phyloP scores from a whole-genome alignment of 306 rosid species.

The Carpinus fangiana region DNA sequence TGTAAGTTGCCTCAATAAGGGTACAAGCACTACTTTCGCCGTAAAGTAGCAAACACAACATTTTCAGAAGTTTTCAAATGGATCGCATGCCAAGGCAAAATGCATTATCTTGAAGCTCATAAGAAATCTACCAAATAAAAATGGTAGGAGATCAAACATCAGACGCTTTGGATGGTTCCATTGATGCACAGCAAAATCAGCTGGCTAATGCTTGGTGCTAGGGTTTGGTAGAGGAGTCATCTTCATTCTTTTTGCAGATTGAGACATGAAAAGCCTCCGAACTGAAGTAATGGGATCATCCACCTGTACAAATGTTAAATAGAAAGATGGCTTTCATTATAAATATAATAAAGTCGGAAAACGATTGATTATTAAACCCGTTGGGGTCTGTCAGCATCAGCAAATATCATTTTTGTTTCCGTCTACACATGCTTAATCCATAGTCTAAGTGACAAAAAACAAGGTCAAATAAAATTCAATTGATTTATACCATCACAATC shows the following conservation, averaged over 20 bases:
- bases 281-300: slow-evolving; percentile 82
- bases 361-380: slow-evolving; percentile 3
- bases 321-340: slow-evolving; percentile 16
- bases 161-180: background rate
- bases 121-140: background rate
- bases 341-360: background rate
- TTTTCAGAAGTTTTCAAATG: slow-evolving; percentile 20
- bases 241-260: slow-evolving; percentile 64
- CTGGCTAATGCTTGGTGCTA: slow-evolving; percentile 27
- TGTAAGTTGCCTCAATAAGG: slow-evolving; percentile 13
- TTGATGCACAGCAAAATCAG: background rate
- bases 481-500: slow-evolving; percentile 17
- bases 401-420: background rate
- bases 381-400: slow-evolving; percentile 8
- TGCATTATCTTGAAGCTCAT: background rate
- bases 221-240: slow-evolving; percentile 33
- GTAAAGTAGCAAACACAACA: slow-evolving; percentile 27
- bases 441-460: slow-evolving; percentile 1
- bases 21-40: background rate
- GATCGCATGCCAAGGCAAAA: slow-evolving; percentile 11
- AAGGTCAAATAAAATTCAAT: slow-evolving; percentile 9
- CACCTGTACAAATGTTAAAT: slow-evolving; percentile 57
- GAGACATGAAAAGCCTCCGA: slow-evolving; percentile 73
- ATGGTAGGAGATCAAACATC: background rate
- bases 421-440: background rate